Base-by-base conservation (phyloP, 1,139 yeast species). In the Suhomyces yuchorum region DNA sequence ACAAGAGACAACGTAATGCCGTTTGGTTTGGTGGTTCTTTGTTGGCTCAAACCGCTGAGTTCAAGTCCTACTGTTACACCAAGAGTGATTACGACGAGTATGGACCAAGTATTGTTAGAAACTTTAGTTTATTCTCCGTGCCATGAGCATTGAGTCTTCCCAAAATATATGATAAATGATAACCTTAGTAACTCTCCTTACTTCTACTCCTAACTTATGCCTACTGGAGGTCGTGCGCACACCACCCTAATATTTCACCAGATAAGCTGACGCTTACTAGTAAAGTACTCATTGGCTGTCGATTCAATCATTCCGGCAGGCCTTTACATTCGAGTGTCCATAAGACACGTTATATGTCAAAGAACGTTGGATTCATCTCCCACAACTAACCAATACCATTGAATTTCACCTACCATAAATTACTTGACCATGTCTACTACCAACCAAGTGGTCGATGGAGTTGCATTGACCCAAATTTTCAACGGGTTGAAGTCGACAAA, bases 21-120 rank as follows among this genome's bases (percentile, higher is more conserved):
- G 99, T 95, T 50, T 95, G 99, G 99, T 95, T 92, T 66, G 99
- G 99, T 58, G 99, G 99, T 55, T 88, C 97, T 18, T 76, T 95
- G 59, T 80, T 95, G 65, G 98, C 99, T 1, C 98, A 92, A 71
- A 95, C 99, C 17, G 84, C 96, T 14, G 99, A 93, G 70, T 93
- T 93, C 74, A 90, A 87, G 72, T 85, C 96, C 66, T 91, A 91
- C 71, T 93, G 99, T 67, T 95, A 92, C 75, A 92, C 99, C 42
- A 95, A 93, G 75, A 86, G 87, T 65, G 99, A 93, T 66, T 95
- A 95, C 69, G 99, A 93, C 62, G 99, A 95, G 72, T 86, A 87
- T 65, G 99, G 99, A 24, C 99, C 99, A 52, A 87, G 88, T 62
- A 93, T 95, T 63, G 99, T 93, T 42, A 86, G 99, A 75, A 92